A percentile compares a stretch with the other conserved stretches of the same genome.
Conservation (phyloP, 2,329 filamentous ascomycete species). For the Fusarium pseudoanthophilum region DNA sequence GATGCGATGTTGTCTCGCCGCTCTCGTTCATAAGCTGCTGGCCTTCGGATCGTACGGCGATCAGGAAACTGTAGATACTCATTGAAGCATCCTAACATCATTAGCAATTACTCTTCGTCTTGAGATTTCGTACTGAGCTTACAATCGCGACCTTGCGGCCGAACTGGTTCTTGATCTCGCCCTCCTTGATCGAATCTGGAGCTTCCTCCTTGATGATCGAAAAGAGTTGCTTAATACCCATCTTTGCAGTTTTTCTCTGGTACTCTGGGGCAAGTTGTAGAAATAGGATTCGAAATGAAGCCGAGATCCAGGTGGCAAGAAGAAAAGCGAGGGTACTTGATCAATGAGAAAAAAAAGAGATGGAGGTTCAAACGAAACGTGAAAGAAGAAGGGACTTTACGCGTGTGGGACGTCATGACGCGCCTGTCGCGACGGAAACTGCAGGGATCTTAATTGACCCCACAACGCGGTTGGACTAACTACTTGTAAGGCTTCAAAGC, state of each 20-base stretch:
- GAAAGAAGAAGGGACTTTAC: slow-evolving; percentile 36
- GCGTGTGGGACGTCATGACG: slow-evolving; percentile 46
- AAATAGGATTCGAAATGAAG: not conserved
- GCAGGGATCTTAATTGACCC: slow-evolving; percentile 48
- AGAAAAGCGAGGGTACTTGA: not conserved
- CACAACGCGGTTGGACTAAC: slow-evolving; percentile 28
- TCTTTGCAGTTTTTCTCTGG: slow-evolving; percentile 48
- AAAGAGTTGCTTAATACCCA: slow-evolving; percentile 79
- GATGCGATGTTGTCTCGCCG: slow-evolving; percentile 95
- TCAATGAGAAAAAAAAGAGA: slow-evolving; percentile 9
- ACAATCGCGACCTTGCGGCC: slow-evolving; percentile 98
- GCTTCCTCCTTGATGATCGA: slow-evolving; percentile 90
- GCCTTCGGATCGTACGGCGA: slow-evolving; percentile 95
- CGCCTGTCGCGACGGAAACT: slow-evolving; percentile 42
- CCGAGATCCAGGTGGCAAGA: not conserved
- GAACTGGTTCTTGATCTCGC: slow-evolving; percentile 99
- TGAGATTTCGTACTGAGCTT: slow-evolving; percentile 52
- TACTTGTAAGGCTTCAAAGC: not conserved
- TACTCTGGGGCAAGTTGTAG: not conserved
- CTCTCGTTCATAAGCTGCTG: slow-evolving; percentile 96
- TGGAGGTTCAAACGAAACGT: slow-evolving; percentile 12
- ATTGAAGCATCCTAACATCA: slow-evolving; percentile 72
- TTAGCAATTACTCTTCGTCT: slow-evolving; percentile 8
- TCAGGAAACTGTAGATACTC: slow-evolving; percentile 99
- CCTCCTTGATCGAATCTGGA: slow-evolving; percentile 93